Evolutionary conservation across 345 rosid genomes (phyloP).

Genomic region (Populus deltoides): DNA sequence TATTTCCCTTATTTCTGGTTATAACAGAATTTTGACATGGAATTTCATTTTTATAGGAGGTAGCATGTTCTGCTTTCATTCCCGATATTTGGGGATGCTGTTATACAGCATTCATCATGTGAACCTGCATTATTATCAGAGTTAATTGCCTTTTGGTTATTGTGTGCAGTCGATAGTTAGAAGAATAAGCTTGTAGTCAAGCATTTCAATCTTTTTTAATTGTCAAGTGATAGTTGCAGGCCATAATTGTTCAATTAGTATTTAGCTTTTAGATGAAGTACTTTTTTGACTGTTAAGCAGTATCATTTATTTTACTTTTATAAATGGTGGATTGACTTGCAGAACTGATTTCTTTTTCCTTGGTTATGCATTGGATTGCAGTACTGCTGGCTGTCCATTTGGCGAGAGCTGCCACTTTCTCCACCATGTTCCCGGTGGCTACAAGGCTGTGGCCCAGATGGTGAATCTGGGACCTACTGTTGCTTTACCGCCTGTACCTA

Average conservation of each 20-base stretch:
- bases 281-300: neutral
- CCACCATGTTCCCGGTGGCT: slow-evolving; percentile 82
- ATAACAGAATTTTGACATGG: neutral
- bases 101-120: neutral
- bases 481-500: slow-evolving; percentile 34
- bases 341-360: neutral
- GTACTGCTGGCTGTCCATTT: slow-evolving; percentile 87
- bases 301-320: neutral
- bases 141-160: neutral
- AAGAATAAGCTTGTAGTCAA: neutral
- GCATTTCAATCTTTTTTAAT: neutral
- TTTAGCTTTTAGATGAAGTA: neutral
- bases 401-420: slow-evolving; percentile 89
- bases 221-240: neutral
- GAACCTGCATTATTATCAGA: neutral
- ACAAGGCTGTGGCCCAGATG: slow-evolving; percentile 75
- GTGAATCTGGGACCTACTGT: slow-evolving; percentile 52
- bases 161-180: neutral
- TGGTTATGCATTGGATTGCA: slow-evolving; percentile 34
- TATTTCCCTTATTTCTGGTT: neutral
- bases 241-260: neutral
- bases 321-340: neutral
- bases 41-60: neutral
- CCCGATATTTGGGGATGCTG: neutral
- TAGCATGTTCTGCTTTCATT: neutral